A percentile compares a stretch with the other conserved stretches of the same genome.
Evolutionary conservation across 116 monocot genomes (phyloP).

Genomic region (Trichopus zeylanicus): DNA sequence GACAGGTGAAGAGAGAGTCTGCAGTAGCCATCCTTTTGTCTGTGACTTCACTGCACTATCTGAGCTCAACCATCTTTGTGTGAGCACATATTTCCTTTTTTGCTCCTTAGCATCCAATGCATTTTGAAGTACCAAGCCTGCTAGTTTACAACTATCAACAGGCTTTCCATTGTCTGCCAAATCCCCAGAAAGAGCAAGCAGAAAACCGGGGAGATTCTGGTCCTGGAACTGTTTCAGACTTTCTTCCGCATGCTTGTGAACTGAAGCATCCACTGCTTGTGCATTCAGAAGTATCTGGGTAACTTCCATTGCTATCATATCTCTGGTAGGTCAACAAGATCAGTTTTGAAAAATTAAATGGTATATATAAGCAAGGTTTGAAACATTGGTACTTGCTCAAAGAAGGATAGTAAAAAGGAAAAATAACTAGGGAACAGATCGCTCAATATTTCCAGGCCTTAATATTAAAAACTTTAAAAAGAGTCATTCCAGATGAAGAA

Average conservation of each 20-base stretch:
- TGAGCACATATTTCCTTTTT: constrained; percentile 34
- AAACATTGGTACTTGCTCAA: too few relatives aligned
- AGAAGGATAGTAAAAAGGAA: too few relatives aligned
- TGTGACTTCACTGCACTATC: constrained; percentile 26
- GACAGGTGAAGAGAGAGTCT: constrained; percentile 39
- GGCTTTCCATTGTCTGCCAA: constrained; percentile 43
- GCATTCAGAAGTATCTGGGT: constrained; percentile 22
- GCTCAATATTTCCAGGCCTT: too few relatives aligned
- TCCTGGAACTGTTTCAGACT: too few relatives aligned
- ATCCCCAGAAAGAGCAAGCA: constrained; percentile 33
- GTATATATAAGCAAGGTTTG: too few relatives aligned
- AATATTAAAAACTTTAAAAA: too few relatives aligned
- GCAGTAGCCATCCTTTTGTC: constrained; percentile 38
- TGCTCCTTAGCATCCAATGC: constrained; percentile 45
- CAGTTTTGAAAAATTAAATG: too few relatives aligned
- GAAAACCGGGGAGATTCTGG: too few relatives aligned
- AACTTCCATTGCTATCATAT: constrained; percentile 17
- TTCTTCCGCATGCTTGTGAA: too few relatives aligned
- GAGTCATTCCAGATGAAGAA: too few relatives aligned
- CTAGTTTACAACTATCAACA: constrained; percentile 40
- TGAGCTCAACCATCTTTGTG: constrained; percentile 38
- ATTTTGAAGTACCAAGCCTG: constrained; percentile 46
- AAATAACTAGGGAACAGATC: too few relatives aligned
- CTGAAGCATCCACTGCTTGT: constrained; percentile 15
- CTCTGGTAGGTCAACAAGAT: not conserved